Conservation (phyloP, 1,284 basidiomycete genomes). For the Moesziomyces antarcticus region DNA sequence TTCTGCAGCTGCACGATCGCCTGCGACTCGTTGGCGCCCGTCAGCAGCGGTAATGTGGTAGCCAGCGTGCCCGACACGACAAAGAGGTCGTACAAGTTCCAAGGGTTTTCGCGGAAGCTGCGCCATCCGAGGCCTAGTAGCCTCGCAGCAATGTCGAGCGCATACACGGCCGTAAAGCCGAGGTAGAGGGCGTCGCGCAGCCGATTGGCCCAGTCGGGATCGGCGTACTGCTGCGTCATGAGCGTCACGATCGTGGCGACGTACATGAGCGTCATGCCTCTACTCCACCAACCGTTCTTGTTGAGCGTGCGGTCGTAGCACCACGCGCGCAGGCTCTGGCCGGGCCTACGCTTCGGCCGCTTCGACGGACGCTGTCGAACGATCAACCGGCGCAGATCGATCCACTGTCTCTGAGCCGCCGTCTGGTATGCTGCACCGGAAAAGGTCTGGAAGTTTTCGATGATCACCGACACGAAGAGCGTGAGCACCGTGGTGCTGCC, state of each 20-base stretch:
- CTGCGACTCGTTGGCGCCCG: conserved; percentile 32
- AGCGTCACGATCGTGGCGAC: conserved; percentile 85
- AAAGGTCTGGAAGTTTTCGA: conserved; percentile 90
- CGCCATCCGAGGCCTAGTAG: conserved; percentile 85
- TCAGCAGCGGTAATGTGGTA: conserved; percentile 77
- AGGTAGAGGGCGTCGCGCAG: conserved; percentile 84
- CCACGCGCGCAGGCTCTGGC: conserved; percentile 77
- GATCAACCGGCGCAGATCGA: conserved; percentile 89
- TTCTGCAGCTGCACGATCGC: conserved; percentile 81
- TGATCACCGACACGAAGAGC: conserved; percentile 80
- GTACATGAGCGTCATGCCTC: conserved; percentile 83
- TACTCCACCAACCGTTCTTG: conserved; percentile 94
- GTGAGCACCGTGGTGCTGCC: conserved; percentile 81
- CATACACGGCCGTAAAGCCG: conserved; percentile 78
- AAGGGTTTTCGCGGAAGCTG: conserved; percentile 84
- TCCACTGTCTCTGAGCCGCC: conserved; percentile 92
- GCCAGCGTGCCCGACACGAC: conserved; percentile 84
- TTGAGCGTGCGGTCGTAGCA: conserved; percentile 89
- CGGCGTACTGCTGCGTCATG: conserved; percentile 84
- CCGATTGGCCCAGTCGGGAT: conserved; percentile 73
- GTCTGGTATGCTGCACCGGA: conserved; percentile 78
- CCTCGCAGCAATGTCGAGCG: conserved; percentile 81
- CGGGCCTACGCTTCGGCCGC: conserved; percentile 76
- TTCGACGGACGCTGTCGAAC: conserved; percentile 87
- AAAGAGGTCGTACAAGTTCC: conserved; percentile 87